Evolutionary conservation across 2,329 filamentous ascomycete species (phyloP), one percentile per base, ranked within the genome.

Genomic region (Fusarium compactum): DNA sequence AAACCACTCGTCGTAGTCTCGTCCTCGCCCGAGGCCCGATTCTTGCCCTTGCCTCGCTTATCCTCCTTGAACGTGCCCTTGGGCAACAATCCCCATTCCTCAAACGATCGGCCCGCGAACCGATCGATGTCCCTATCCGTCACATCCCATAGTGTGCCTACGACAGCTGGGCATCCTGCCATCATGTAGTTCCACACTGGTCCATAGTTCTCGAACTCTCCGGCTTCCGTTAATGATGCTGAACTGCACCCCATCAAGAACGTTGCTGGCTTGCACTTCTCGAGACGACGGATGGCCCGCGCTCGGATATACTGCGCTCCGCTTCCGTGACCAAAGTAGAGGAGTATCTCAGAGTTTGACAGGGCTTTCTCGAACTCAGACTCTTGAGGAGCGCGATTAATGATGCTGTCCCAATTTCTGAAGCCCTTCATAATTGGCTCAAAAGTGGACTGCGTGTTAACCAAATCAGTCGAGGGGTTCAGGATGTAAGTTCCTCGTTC

Each of bases 81-180:
- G 2, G 80, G 76, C 56, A 92, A 83, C 9, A 99, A 79, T 0
- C 96, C 96, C 96, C 96, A 99, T 74, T 91, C 87, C 77, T 96
- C 92, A 78, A 97, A 92, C 5, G 92, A 84, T 27, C 87, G 85
- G 34, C 91, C 89, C 1, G 95, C 92, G 79, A 97, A 97, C 20
- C 95, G 92, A 82, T 99, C 97, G 78, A 98, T 97, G 79, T 99
- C 96, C 76, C 93, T 93, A 79, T 99, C 96, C 12, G 96, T 99
- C 52, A 99, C 96, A 80, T 99, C 96, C 96, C 96, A 99, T 40
- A 99, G 85, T 18, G 95, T 98, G 47, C 94, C 96, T 4, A 98
- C 90, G 12, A 98, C 89, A 1, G 95, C 94, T 6, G 94, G 94
- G 73, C 88, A 90, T 2, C 94, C 95, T 0, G 94, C 95, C 72